These are phyloP conservation scores for Lagenaria siceraria DNA, from an alignment of 306 rosid species.

Conservation along the genomic window DNA sequence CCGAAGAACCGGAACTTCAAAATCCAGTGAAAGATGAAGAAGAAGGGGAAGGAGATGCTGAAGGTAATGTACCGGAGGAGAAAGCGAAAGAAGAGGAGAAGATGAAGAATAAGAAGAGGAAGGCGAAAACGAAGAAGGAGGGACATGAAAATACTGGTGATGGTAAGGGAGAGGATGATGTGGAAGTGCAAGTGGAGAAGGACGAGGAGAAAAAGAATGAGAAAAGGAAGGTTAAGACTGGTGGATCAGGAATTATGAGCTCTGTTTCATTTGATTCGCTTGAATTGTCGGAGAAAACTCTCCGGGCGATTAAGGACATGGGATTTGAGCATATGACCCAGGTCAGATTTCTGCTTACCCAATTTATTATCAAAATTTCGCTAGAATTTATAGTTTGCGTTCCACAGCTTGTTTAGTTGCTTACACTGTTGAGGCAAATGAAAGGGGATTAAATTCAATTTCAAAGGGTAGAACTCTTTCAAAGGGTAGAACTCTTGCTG, in stretches of 20 bases:
- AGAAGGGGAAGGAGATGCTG: background rate
- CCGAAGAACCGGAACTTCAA: background rate
- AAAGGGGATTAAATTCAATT: background rate
- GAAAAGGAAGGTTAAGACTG: conserved; percentile 12
- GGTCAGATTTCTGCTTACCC: conserved; percentile 18
- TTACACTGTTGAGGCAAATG: background rate
- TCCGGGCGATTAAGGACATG: conserved; percentile 42
- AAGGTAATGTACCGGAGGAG: background rate
- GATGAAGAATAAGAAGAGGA: conserved; percentile 6
- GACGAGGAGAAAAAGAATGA: conserved; percentile 9
- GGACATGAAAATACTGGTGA: background rate
- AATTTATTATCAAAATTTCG: background rate
- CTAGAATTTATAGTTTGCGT: background rate
- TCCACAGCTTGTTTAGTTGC: background rate
- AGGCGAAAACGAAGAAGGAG: conserved; percentile 6
- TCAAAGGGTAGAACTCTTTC: no score
- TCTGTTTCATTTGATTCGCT: conserved; percentile 35
- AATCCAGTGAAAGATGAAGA: background rate
- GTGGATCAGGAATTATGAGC: conserved; percentile 57
- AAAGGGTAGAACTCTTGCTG: no score
- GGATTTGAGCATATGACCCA: conserved; percentile 57
- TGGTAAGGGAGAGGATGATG: background rate
- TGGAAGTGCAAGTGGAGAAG: background rate
- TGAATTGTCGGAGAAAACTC: conserved; percentile 50
- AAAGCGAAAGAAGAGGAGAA: conserved; percentile 4